These are phyloP conservation scores for Hypoxylon sp. DNA, from an alignment of 2,329 filamentous ascomycete genomes.

Conservation along the genomic window DNA sequence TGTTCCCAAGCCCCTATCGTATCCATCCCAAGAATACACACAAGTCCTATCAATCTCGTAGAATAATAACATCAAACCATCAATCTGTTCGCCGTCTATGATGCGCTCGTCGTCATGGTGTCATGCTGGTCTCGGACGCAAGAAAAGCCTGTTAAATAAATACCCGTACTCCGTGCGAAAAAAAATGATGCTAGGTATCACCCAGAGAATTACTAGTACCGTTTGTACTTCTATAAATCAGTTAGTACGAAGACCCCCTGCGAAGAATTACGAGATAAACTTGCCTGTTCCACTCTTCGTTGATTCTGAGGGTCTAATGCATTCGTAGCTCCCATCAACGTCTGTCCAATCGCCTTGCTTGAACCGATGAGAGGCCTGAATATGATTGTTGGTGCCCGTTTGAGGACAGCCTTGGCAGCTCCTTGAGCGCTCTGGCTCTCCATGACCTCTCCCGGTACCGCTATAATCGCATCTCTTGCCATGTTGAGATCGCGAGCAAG, in stretches of 20 bases:
- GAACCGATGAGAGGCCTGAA: constrained; percentile 92
- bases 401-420: constrained; percentile 82
- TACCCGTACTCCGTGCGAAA: constrained; percentile 36
- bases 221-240: constrained; percentile 46
- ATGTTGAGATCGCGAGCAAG: constrained; percentile 89
- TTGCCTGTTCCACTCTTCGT: constrained; percentile 88
- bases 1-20: constrained; percentile 19
- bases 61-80: constrained; percentile 34
- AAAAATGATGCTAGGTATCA: constrained; percentile 20
- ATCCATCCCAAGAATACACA: constrained; percentile 24
- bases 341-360: constrained; percentile 88
- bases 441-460: constrained; percentile 91
- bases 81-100: constrained; percentile 46
- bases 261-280: constrained; percentile 58
- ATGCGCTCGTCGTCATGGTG: constrained; percentile 35
- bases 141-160: constrained; percentile 14
- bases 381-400: constrained; percentile 91
- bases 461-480: constrained; percentile 92
- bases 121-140: constrained; percentile 13
- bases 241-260: constrained; percentile 26
- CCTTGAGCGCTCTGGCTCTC: constrained; percentile 86
- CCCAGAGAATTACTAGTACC: constrained; percentile 36
- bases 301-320: constrained; percentile 87
- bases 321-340: constrained; percentile 92
- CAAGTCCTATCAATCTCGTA: constrained; percentile 37